Conservation (phyloP, 202 grass and related monocot genomes). For the Zoysia matrella region DNA sequence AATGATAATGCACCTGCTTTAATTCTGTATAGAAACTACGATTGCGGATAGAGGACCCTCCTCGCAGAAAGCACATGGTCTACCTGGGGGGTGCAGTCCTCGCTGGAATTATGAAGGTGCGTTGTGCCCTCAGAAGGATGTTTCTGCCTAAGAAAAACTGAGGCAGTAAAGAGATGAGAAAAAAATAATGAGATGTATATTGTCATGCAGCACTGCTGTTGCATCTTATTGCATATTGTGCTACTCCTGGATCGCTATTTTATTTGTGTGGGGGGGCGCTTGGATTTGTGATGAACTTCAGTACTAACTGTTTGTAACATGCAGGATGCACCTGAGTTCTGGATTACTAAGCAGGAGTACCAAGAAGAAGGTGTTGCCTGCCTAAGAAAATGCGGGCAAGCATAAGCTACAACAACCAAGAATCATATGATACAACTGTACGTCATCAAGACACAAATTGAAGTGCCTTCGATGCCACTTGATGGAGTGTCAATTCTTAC, state of each 20-base stretch:
- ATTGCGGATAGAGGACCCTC: conserved; percentile 93
- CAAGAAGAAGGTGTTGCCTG: conserved; percentile 82
- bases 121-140: background rate
- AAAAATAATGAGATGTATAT: background rate
- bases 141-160: background rate
- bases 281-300: background rate
- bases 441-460: background rate
- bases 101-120: conserved; percentile 98
- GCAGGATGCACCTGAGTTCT: conserved; percentile 93
- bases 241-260: background rate
- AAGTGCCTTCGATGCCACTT: background rate
- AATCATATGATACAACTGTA: background rate
- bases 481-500: background rate
- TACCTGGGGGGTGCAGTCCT: conserved; percentile 94
- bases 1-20: background rate
- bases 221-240: background rate
- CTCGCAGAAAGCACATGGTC: conserved; percentile 97
- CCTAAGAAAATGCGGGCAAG: conserved; percentile 87
- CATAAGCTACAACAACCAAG: conserved; percentile 42
- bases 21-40: conserved; percentile 71
- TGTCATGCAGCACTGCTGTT: background rate
- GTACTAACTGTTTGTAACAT: background rate
- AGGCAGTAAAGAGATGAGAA: background rate
- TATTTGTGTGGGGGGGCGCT: too few relatives aligned
- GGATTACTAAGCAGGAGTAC: conserved; percentile 91